Base-by-base conservation (phyloP, 148 eudicot species). In the Selenicereus undatus region DNA sequence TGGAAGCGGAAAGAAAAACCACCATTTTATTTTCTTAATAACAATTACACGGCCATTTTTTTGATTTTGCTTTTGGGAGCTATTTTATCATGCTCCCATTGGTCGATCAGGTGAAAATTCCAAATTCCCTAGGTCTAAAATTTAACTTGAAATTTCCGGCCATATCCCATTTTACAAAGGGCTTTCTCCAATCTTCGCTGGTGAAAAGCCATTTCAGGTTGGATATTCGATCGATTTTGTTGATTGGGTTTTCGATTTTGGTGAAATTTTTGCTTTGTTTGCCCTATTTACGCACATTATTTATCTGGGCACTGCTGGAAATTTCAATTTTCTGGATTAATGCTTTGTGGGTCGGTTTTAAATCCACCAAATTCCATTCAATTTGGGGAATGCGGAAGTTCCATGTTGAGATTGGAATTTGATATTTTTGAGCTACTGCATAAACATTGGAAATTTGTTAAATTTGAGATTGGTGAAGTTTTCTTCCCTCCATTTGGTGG, bases 341-440 rank as follows among this genome's bases (percentile, higher is more conserved):
- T 64, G 68, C 71, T 27, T 9, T 26, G 30, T 30, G 76, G 52
- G 71, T 14, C 32, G 81, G 74, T 71, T 80, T 75, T 9, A 21
- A 48, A 43, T 39, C 9, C 22, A 65, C 71, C 81, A 78, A 84
- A 77, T 77, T 84, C 48, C 22, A 12, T 71, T 36, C 72, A 74
- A 78, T 82, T 86, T 81, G 82, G 68, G 12, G 14, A 45, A 48
- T 65, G 45, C 30, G 26, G 17, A 74, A 12, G 48, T 21, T 84
- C 56, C 51, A 35, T 69, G 64, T 58, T 73, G 78, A 80, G 71
- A 62, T 35, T 75, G 18, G 60, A 74, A 52, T 77, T 82, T 79
- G 81, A 80, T 73, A 32, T 65, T 4, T 39, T 77, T 14, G 35
- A 35, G 56, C 12, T 75, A 3, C 36, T 69, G 32, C 65, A 82